A percentile compares a stretch with the other conserved stretches of the same genome.
phyloP scores from a whole-genome alignment of 2,329 filamentous ascomycete species.

The Hortaea sp. region DNA sequence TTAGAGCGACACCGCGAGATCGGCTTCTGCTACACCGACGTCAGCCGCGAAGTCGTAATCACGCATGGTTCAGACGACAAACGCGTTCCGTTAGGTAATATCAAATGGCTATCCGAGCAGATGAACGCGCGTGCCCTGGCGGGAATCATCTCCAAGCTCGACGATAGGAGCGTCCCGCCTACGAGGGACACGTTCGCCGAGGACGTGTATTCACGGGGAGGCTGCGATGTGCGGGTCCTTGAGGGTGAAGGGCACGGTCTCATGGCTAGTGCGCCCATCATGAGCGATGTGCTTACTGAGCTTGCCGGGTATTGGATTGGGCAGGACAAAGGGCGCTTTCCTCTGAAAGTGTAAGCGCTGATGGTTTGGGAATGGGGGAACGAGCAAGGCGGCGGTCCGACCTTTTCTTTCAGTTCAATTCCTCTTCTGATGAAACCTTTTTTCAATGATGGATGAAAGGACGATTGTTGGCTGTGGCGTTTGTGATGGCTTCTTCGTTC shows the following conservation, averaged over 20 bases:
- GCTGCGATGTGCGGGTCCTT: slow-evolving; percentile 82
- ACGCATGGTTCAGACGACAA: slow-evolving; percentile 88
- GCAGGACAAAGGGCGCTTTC: not conserved
- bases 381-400: no score
- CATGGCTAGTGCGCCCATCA: slow-evolving; percentile 88
- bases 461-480: no score
- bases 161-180: slow-evolving; percentile 3
- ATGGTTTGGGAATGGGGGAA: no score
- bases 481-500: no score
- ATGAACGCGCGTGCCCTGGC: slow-evolving; percentile 47
- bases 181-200: slow-evolving; percentile 3
- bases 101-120: slow-evolving; percentile 84
- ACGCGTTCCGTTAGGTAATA: slow-evolving; percentile 88
- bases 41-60: slow-evolving; percentile 81
- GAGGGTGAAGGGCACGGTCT: slow-evolving; percentile 89
- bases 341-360: not conserved
- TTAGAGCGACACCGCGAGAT: slow-evolving; percentile 84
- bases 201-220: slow-evolving; percentile 27
- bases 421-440: no score
- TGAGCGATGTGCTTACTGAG: slow-evolving; percentile 90
- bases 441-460: no score
- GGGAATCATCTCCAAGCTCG: slow-evolving; percentile 3
- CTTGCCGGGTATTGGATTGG: slow-evolving; percentile 75
- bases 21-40: slow-evolving; percentile 94
- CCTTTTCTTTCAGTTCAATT: no score